Evolutionary conservation across 805 yeast species (phyloP).

Genomic region (Novakomyces olei): DNA sequence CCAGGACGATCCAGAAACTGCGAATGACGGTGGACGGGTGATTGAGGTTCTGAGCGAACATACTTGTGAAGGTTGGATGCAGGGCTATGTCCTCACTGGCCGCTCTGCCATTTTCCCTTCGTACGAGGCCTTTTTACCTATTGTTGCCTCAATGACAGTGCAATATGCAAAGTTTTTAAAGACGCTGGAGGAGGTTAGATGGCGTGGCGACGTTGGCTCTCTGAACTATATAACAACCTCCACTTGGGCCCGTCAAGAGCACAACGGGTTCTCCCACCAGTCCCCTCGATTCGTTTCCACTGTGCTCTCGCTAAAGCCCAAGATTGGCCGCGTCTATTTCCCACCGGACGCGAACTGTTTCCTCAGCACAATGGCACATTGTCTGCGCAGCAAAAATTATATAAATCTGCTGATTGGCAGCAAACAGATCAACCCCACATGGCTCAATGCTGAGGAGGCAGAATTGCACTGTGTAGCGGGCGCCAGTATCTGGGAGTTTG

Average conservation of each 20-base stretch:
- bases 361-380: conserved; percentile 8
- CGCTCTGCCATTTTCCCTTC: conserved; percentile 11
- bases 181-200: conserved; percentile 9
- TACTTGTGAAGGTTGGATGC: conserved; percentile 11
- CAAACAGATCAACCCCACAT: conserved; percentile 9
- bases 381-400: conserved; percentile 8
- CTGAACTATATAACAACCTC: conserved; percentile 10
- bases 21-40: conserved; percentile 10
- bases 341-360: conserved; percentile 12
- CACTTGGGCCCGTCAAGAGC: conserved; percentile 12
- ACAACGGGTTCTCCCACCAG: conserved; percentile 11
- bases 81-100: conserved; percentile 11
- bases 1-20: conserved; percentile 9
- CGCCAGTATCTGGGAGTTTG: conserved; percentile 11
- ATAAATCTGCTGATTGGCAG: conserved; percentile 11
- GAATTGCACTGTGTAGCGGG: conserved; percentile 11
- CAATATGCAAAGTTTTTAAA: conserved; percentile 11
- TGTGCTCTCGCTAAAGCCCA: conserved; percentile 9
- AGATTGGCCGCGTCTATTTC: conserved; percentile 10
- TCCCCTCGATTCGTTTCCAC: conserved; percentile 10
- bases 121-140: conserved; percentile 10
- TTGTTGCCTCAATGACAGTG: conserved; percentile 10
- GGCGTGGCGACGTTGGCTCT: conserved; percentile 9
- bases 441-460: conserved; percentile 10
- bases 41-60: conserved; percentile 11